Base-by-base conservation (phyloP, 805 yeast genomes). In the Starmerella apicola region DNA sequence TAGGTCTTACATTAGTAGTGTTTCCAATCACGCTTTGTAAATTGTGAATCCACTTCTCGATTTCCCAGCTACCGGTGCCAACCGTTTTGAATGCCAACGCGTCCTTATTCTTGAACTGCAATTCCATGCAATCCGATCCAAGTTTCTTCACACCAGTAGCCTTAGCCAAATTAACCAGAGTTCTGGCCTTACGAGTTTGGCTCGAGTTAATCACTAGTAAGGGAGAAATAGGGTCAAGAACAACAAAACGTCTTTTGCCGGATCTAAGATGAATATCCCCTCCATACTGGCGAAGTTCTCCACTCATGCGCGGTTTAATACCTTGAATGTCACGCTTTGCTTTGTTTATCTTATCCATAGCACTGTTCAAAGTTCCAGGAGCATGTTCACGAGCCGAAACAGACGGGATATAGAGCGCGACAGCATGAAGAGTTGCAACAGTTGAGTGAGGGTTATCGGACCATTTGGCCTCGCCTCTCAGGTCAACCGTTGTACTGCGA, bases 201-300 rank as follows among this genome's bases (percentile, higher is more conserved):
- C 79, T 91, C 49, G 81, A 78, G 54, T 78, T 82, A 0, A 95
- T 95, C 39, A 76, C 66, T 49, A 86, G 63, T 26, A 76, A 72
- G 13, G 48, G 48, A 4, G 43, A 21, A 7, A 76, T 70, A 0
- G 88, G 94, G 34, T 70, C 64, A n/a, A 86, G 64, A 48, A 71
- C 76, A 63, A 78, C 84, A 61, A 60, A 82, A 42, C 96, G 68
- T 48, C 80, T 72, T 50, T 81, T 73, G 76, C 86, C 74, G 22
- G 67, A 63, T 3, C 36, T 18, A 4, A 15, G 34, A 13, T 68
- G 71, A 50, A 91, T 72, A 61, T 86, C 97, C 8, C 96, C 96
- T 16, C 97, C 97, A 53, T 79, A 83, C 61, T 86, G 97, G 51
- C 75, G 74, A 62, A 88, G 62, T 52, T 65, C 77, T 0, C 96